A percentile compares a stretch with the other conserved stretches of the same genome.
phyloP scores from a whole-genome alignment of 306 rosid genomes.

The Ammopiptanthus mongolicus region DNA sequence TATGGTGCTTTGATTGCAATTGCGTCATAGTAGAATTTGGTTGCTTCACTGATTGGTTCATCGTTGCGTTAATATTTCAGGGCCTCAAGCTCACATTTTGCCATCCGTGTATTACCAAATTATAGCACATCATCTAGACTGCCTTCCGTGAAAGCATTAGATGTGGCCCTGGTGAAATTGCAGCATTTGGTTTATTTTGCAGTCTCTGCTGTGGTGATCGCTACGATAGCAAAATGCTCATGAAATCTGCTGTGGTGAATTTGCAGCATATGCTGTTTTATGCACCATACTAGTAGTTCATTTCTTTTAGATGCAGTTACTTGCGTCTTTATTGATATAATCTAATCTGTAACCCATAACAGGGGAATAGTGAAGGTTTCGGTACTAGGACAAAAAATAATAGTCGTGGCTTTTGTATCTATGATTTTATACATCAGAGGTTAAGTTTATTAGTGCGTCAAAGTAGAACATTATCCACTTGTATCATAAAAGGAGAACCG shows the following conservation, averaged over 20 bases:
- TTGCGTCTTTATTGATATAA: not conserved
- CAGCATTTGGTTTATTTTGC: not conserved
- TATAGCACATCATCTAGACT: not conserved
- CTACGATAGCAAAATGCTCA: not conserved
- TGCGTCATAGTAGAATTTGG: slow-evolving; percentile 1
- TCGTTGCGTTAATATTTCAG: slow-evolving; percentile 17
- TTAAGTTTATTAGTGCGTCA: not conserved
- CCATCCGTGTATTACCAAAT: not conserved
- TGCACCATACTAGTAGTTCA: not conserved
- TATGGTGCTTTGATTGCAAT: not conserved
- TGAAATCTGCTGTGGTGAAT: not conserved
- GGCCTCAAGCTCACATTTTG: slow-evolving; percentile 8
- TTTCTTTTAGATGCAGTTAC: slow-evolving; percentile 12
- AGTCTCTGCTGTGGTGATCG: not conserved
- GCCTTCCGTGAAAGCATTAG: not conserved
- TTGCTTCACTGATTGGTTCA: not conserved
- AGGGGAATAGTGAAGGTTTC: not conserved
- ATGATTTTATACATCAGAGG: not conserved
- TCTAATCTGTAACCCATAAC: not conserved
- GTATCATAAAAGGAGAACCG: not conserved
- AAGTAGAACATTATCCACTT: not conserved
- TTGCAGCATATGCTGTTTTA: not conserved
- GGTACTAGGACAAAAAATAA: not conserved
- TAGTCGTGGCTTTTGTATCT: slow-evolving; percentile 14
- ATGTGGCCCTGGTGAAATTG: not conserved